These are phyloP conservation scores for Colletotrichum liaoningense DNA, from an alignment of 2,329 filamentous ascomycete species.

Conservation along the genomic window DNA sequence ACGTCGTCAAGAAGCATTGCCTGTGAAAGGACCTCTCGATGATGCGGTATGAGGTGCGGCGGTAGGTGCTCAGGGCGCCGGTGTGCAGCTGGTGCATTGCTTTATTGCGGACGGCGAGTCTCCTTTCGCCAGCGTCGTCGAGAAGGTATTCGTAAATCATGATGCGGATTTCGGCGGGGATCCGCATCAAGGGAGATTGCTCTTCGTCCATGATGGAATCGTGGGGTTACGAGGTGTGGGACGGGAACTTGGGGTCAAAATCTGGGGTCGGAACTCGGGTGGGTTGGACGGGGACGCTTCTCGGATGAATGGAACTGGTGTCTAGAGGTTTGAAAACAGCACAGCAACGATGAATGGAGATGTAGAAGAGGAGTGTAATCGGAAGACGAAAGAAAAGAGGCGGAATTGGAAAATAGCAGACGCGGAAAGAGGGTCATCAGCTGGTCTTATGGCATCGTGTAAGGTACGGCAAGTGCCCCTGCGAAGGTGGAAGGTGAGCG, in stretches of 20 bases:
- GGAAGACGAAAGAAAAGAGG: background rate
- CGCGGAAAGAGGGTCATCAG: background rate
- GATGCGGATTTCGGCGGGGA: constrained; percentile 55
- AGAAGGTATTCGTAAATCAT: constrained; percentile 58
- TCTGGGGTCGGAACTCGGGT: background rate
- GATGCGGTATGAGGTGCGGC: constrained; percentile 53
- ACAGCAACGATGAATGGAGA: background rate
- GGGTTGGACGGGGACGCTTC: background rate
- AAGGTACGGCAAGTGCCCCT: background rate
- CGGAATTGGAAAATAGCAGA: background rate
- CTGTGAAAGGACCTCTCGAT: constrained; percentile 53
- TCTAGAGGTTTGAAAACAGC: background rate
- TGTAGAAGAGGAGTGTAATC: background rate
- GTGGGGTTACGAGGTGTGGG: background rate
- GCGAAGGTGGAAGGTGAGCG: background rate
- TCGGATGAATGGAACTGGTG: background rate
- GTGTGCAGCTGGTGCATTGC: constrained; percentile 38
- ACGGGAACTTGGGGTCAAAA: background rate
- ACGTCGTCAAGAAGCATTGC: constrained; percentile 64
- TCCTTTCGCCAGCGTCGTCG: constrained; percentile 50
- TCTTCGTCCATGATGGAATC: constrained; percentile 27
- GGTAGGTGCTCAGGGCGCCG: constrained; percentile 20
- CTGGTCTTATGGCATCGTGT: constrained; percentile 29
- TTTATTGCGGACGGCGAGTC: constrained; percentile 54
- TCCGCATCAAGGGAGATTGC: constrained; percentile 40